A percentile compares a stretch with the other conserved stretches of the same genome.
These are phyloP conservation scores for Yamadazyma taylorii DNA, from an alignment of 1,139 yeast species.

Conservation along the genomic window DNA sequence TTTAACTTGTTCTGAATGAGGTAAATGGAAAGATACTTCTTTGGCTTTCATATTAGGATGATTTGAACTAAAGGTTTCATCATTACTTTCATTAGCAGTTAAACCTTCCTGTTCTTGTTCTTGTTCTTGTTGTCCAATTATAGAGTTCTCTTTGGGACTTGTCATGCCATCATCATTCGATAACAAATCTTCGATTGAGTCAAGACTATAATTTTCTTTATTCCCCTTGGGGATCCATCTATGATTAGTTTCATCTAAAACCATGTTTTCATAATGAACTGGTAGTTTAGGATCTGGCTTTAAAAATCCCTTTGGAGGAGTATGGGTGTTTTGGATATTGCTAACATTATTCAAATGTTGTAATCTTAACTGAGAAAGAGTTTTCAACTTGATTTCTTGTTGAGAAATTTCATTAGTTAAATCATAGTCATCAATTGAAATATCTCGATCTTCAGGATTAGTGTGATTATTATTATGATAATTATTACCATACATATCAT, in stretches of 20 bases:
- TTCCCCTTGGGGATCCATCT: conserved; percentile 36
- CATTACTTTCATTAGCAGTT: neutral
- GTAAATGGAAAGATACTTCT: conserved; percentile 47
- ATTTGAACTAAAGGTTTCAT: conserved; percentile 15
- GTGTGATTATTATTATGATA: conserved; percentile 9
- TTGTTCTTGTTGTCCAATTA: conserved; percentile 10
- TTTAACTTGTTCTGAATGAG: conserved; percentile 23
- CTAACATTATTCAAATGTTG: conserved; percentile 11
- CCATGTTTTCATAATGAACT: conserved; percentile 39
- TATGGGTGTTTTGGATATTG: neutral
- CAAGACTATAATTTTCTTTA: conserved; percentile 37
- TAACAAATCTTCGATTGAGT: conserved; percentile 44
- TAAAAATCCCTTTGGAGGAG: conserved; percentile 25
- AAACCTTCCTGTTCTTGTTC: conserved; percentile 8
- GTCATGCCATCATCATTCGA: neutral
- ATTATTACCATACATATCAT: neutral
- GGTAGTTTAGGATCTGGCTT: conserved; percentile 40
- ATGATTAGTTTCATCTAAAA: conserved; percentile 36
- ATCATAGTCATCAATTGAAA: conserved; percentile 25
- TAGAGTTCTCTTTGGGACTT: neutral
- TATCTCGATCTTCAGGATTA: too few relatives aligned
- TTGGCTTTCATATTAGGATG: conserved; percentile 8
- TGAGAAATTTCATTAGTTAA: conserved; percentile 22
- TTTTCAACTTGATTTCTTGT: conserved; percentile 33
- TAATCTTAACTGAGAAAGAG: conserved; percentile 38